Conservation (phyloP, 1,284 basidiomycete genomes). For the Uromyces viciae-fabae region DNA sequence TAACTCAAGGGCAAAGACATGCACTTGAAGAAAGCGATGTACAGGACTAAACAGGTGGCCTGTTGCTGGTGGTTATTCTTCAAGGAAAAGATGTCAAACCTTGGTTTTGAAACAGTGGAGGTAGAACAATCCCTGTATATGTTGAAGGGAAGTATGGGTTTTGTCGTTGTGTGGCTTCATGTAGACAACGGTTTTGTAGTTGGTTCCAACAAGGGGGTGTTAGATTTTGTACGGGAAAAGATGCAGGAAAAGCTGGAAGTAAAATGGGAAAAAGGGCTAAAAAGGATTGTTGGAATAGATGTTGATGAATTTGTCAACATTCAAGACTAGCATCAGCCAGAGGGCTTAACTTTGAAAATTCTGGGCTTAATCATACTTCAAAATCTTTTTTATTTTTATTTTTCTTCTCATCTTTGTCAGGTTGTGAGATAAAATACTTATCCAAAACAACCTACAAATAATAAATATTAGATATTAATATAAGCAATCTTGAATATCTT, state of each 20-base stretch:
- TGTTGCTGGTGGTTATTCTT: constrained; percentile 2
- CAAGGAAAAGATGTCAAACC: neutral
- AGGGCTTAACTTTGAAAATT: no score
- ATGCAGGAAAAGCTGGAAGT: neutral
- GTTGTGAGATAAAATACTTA: no score
- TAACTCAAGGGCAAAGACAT: neutral
- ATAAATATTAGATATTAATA: no score
- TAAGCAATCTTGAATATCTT: no score
- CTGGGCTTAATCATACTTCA: no score
- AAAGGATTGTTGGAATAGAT: neutral
- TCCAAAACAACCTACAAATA: no score
- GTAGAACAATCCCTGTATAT: constrained; percentile 9
- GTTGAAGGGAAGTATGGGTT: neutral
- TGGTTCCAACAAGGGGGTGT: neutral
- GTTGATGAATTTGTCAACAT: neutral
- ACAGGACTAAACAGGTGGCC: neutral
- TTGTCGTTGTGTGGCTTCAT: constrained; percentile 21
- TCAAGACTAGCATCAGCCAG: no score
- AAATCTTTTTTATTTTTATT: no score
- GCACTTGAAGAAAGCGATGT: neutral
- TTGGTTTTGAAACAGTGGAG: neutral
- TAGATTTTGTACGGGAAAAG: neutral
- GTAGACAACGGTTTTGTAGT: constrained; percentile 17
- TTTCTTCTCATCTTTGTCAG: no score
- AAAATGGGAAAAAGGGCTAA: neutral